Percentiles rank a stretch among this genome's conserved stretches.
These are phyloP conservation scores for Coemansia pectinata DNA, from an alignment of 192 early-diverging fungal species.

Conservation along the genomic window DNA sequence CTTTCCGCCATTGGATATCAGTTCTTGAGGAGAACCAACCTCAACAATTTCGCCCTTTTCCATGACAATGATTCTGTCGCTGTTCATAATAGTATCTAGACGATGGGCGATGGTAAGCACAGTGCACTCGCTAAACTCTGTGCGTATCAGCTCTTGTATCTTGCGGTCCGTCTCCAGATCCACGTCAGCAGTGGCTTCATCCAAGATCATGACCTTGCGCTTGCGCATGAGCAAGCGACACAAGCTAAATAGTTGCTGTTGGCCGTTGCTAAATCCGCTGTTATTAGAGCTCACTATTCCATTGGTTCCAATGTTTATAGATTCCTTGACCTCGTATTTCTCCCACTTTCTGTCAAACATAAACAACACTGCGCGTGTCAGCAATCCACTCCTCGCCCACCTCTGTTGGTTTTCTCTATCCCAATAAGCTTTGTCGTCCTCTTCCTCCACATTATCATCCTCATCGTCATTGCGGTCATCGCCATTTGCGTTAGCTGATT, in stretches of 20 bases:
- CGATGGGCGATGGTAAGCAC: constrained; percentile 72
- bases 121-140: constrained; percentile 47
- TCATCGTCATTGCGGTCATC: background rate
- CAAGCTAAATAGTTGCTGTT: constrained; percentile 64
- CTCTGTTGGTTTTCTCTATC: background rate
- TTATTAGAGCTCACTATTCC: constrained; percentile 16
- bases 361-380: background rate
- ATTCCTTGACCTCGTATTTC: too few relatives aligned
- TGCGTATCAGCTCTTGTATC: constrained; percentile 36
- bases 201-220: constrained; percentile 60
- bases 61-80: constrained; percentile 62
- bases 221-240: constrained; percentile 58
- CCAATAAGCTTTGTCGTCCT: background rate
- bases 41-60: constrained; percentile 22
- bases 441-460: constrained; percentile 34
- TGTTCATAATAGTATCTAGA: constrained; percentile 62
- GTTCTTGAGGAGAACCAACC: background rate
- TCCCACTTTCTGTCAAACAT: background rate
- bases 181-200: constrained; percentile 67
- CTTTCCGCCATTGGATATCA: constrained; percentile 25
- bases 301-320: background rate
- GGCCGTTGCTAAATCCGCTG: constrained; percentile 44
- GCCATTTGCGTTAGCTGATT: background rate
- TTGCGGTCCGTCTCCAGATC: constrained; percentile 31
- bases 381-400: background rate